Evolutionary conservation across 1,284 basidiomycete genomes (phyloP), one percentile per base, ranked within the genome.

Genomic region (Ceratobasidium theobromae): DNA sequence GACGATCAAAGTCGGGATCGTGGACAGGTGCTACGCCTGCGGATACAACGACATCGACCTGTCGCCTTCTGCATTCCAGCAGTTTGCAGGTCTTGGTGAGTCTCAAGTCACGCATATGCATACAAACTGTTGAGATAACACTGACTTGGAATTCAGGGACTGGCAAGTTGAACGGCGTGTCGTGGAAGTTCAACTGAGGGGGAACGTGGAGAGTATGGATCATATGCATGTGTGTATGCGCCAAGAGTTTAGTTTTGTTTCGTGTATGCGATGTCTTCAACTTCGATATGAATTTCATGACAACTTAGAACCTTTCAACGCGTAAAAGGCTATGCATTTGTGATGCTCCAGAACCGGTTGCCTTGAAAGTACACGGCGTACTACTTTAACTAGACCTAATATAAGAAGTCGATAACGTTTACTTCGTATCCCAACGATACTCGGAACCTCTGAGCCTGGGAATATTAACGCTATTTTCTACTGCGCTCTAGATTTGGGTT

Each of bases 31-130:
- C 30, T 35, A 33, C 21, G 62, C 40, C 38, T 65, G 62, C 30
- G 62, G 62, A 16, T 65, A 65, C 41, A 65, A 65, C 49, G 62
- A 65, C 28, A 65, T 65, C 60, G 60, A 65, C 51, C 60, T 65
- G 11, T 65, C 60, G 14, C 60, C 60, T 16, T 65, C 49, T 32
- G 62, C 62, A 9, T 65, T 65, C 51, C 49, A 65, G 40, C 62
- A 65, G 40, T 65, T 65, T 30, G 25, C 62, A 33, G 62, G 35
- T 1, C 62, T 65, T 11, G 51, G 62, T 65, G 18, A 53, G 62
- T n/a, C n/a, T 46, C 4, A 6, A 53, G n/a, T 12, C 21, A 3
- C 2, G 3, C 8, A 12, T 23, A 16, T 18, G 18, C 9, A n/a
- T 28, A 28, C 12, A 5, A 4, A 5, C 3, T 21, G 3, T 12